Evolutionary conservation across 352 stramenopile genomes (phyloP).

Genomic region (Saprolegnia diclina): DNA sequence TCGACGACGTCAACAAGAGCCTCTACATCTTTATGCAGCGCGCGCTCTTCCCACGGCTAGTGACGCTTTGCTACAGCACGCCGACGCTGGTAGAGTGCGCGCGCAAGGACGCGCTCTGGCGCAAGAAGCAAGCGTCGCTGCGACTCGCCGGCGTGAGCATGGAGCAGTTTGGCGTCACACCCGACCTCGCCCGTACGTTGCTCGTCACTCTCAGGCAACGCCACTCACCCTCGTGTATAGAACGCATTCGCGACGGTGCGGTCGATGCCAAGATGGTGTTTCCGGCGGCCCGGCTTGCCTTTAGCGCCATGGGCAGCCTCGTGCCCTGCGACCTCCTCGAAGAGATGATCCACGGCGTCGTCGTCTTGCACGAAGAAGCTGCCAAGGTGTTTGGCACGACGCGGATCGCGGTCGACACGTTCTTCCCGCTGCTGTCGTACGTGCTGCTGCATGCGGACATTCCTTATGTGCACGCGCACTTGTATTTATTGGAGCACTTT

Average conservation of each 20-base stretch:
- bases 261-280: slow-evolving; percentile 46
- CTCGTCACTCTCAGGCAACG: too few species aligned
- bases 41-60: slow-evolving; percentile 64
- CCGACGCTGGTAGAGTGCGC: slow-evolving; percentile 62
- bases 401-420: slow-evolving; percentile 81
- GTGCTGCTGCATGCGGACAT: slow-evolving; percentile 69
- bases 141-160: slow-evolving; percentile 37
- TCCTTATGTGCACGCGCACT: slow-evolving; percentile 65
- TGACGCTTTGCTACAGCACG: slow-evolving; percentile 67
- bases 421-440: slow-evolving; percentile 79
- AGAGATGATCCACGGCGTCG: slow-evolving; percentile 78
- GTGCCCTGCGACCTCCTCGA: slow-evolving; percentile 81
- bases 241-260: slow-evolving; percentile 32
- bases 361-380: slow-evolving; percentile 80
- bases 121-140: slow-evolving; percentile 61
- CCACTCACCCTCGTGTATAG: neutral
- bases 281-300: slow-evolving; percentile 38
- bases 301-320: slow-evolving; percentile 69
- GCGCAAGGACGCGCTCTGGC: slow-evolving; percentile 79
- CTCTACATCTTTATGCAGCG: slow-evolving; percentile 70
- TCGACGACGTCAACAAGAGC: slow-evolving; percentile 69
- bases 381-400: slow-evolving; percentile 80
- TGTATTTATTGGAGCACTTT: slow-evolving; percentile 78
- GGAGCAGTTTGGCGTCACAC: slow-evolving; percentile 52
- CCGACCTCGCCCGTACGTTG: slow-evolving; percentile 47